Evolutionary conservation across 306 rosid species (phyloP), one percentile per base, ranked within the genome.

Genomic region (Sesbania bispinosa): DNA sequence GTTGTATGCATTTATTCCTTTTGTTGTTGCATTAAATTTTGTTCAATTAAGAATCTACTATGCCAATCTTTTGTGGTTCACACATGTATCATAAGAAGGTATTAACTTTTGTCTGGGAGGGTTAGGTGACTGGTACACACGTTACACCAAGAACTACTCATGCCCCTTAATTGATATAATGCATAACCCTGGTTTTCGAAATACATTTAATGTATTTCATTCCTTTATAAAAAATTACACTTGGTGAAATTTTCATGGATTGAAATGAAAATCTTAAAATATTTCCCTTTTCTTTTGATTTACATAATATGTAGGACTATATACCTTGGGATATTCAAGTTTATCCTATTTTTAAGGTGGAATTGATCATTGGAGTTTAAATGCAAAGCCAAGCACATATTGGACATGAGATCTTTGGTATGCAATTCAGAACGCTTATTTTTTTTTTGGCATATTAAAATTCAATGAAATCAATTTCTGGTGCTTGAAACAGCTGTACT

Each of bases 381-480:
- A 14, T 43, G 67, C 33, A 35, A 27, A 74, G 7, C 29, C 67
- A 58, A 21, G 75, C 53, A 76, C 68, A 67, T 32, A 24, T 67
- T 50, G 18, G 59, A 35, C 18, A 20, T 46, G 24, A 30, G 50
- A 67, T 8, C 67, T 75, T 41, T 27, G 52, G 42, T 14, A 42
- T 75, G 67, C 66, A 65, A 46, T 46, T 33, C 59, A 20, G 75
- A 7, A 67, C 14, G 18, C 6, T 7, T 51, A 15, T 74, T 21
- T 45, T 59, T n/a, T n/a, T 2, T 14, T 43, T 8, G 21, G 20
- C 1, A 29, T 11, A 23, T 35, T 57, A 36, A 50, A 48, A 6
- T 39, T 20, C 21, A 64, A 21, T 21, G 2, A 16, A 54, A 10
- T 3, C 16, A 61, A 13, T 30, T 55, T 48, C 10, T 55, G 33